Evolutionary conservation across 163 green algal species (phyloP).

Genomic region (Chlamydomonas reinhardtii): DNA sequence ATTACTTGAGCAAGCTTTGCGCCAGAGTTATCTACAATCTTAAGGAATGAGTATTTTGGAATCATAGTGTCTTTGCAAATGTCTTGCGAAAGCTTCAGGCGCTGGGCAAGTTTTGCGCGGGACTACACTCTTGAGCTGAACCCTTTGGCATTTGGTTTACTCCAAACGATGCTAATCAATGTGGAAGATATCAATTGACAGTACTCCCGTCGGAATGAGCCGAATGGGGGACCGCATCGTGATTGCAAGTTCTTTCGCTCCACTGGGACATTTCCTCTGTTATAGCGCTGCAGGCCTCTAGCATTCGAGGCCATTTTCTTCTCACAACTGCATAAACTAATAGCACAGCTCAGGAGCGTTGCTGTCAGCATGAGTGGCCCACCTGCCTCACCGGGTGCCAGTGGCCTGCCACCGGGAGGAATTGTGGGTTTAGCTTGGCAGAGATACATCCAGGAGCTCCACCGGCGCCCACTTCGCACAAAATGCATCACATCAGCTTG

Average conservation of each 20-base stretch:
- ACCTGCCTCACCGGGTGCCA: conserved; percentile 11
- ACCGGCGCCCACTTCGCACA: conserved; percentile 43
- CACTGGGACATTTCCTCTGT: no score
- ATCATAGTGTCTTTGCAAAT: conserved; percentile 52
- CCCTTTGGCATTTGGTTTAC: no score
- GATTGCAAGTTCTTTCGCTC: no score
- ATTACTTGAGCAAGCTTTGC: conserved; percentile 59
- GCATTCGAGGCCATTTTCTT: no score
- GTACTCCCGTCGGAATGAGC: no score
- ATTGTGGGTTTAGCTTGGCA: conserved; percentile 45
- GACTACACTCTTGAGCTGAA: no score
- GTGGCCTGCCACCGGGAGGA: background rate
- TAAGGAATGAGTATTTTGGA: conserved; percentile 64
- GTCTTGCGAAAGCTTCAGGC: background rate
- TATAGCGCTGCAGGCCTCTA: no score
- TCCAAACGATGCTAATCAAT: no score
- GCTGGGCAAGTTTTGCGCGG: no score
- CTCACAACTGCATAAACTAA: no score
- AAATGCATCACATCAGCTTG: conserved; percentile 57
- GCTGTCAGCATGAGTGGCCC: conserved; percentile 62
- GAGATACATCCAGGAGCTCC: conserved; percentile 50
- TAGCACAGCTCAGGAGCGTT: conserved; percentile 16
- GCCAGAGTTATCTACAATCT: conserved; percentile 70
- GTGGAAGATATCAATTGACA: no score
- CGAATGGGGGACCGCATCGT: no score